Conservation (phyloP, 2,329 filamentous ascomycete species). For the Diaporthe sp. region DNA sequence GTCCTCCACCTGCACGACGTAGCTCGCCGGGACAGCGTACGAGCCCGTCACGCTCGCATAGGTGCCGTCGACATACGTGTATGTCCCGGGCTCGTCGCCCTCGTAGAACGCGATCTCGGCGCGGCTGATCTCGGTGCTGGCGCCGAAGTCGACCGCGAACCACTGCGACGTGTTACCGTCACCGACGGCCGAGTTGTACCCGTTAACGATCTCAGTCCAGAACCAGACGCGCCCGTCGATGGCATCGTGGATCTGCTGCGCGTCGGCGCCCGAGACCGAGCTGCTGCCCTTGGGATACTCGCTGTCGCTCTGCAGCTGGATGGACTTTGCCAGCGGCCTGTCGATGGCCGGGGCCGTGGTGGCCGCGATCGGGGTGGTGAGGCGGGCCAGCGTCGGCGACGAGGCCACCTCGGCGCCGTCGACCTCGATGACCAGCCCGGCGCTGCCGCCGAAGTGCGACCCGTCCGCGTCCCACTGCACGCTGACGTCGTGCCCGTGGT, state of each 20-base stretch:
- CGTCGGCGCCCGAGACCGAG: constrained; percentile 41
- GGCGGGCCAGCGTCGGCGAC: constrained; percentile 40
- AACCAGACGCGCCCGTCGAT: constrained; percentile 54
- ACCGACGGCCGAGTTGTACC: constrained; percentile 47
- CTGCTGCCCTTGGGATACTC: constrained; percentile 46
- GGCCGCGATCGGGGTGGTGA: constrained; percentile 36
- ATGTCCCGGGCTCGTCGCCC: constrained; percentile 39
- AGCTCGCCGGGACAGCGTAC: constrained; percentile 43
- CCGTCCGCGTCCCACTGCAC: constrained; percentile 53
- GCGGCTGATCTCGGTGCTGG: constrained; percentile 40
- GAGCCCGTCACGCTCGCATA: constrained; percentile 27
- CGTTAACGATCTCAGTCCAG: constrained; percentile 50
- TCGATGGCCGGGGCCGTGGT: constrained; percentile 41
- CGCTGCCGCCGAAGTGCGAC: constrained; percentile 41
- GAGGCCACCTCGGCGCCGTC: constrained; percentile 46
- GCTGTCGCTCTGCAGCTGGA: constrained; percentile 44
- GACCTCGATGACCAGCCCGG: constrained; percentile 47
- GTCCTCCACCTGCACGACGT: constrained; percentile 42
- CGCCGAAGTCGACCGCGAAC: constrained; percentile 50
- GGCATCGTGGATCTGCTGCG: constrained; percentile 45
- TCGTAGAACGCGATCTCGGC: constrained; percentile 51
- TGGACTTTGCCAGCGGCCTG: constrained; percentile 47
- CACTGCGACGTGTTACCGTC: constrained; percentile 44
- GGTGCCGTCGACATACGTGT: constrained; percentile 29
- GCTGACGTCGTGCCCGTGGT: constrained; percentile 53